phyloP scores from a whole-genome alignment of 163 green algal genomes.

The Volvox carteri region DNA sequence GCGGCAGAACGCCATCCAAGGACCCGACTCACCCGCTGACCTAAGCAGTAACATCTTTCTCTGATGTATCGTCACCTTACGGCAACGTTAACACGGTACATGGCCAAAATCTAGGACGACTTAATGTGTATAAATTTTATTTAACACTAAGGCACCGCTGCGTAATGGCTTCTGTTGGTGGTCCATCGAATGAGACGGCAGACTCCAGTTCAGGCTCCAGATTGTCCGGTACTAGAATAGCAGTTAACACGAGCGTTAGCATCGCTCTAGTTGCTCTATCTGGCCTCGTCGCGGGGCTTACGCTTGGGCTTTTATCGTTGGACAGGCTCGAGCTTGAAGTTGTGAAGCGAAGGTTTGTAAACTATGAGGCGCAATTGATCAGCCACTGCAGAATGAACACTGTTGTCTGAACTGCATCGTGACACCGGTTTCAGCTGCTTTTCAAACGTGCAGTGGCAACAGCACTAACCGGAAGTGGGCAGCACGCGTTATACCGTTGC shows the following conservation, averaged over 20 bases:
- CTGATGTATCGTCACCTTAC: not conserved
- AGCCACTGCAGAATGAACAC: too few relatives aligned
- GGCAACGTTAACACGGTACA: not conserved
- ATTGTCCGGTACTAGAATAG: not conserved
- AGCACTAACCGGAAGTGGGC: conserved; percentile 66
- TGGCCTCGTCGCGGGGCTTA: conserved; percentile 74
- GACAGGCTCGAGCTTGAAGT: conserved; percentile 80
- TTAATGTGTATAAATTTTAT: not conserved
- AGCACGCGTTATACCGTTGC: conserved; percentile 53
- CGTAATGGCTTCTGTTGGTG: too few relatives aligned
- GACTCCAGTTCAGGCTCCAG: not conserved
- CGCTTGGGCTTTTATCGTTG: conserved; percentile 88
- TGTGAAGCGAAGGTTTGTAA: conserved; percentile 59
- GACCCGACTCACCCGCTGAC: not conserved
- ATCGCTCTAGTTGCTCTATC: conserved; percentile 1
- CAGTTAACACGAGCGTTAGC: conserved; percentile 7
- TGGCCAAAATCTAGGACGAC: not conserved
- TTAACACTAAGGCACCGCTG: not conserved
- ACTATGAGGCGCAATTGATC: not conserved
- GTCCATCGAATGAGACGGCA: not conserved
- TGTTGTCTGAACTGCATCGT: too few relatives aligned
- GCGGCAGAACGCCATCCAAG: too few relatives aligned
- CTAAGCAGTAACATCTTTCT: not conserved
- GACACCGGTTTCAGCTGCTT: too few relatives aligned
- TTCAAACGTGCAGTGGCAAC: conserved; percentile 69